A percentile compares a stretch with the other conserved stretches of the same genome.
phyloP scores from a whole-genome alignment of 805 yeast genomes.

The Candida ulmi region DNA sequence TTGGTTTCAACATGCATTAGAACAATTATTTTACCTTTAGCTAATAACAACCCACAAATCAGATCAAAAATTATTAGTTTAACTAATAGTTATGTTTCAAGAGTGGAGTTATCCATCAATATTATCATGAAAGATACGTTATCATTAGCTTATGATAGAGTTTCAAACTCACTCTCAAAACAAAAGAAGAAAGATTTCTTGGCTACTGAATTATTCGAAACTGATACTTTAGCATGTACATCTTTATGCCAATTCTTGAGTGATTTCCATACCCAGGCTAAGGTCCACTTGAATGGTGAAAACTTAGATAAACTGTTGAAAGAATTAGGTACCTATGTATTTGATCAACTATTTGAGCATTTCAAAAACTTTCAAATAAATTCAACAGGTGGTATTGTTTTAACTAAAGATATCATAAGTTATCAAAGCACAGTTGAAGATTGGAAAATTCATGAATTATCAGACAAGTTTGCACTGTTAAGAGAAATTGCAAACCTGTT shows the following conservation, averaged over 20 bases:
- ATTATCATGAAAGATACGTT: constrained; percentile 55
- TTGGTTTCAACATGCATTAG: constrained; percentile 69
- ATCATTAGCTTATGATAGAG: constrained; percentile 44
- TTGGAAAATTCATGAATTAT: constrained; percentile 58
- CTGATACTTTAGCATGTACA: constrained; percentile 69
- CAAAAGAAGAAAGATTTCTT: constrained; percentile 75
- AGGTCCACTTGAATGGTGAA: constrained; percentile 32
- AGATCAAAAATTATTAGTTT: constrained; percentile 55
- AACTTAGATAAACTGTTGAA: constrained; percentile 48
- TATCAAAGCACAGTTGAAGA: constrained; percentile 63
- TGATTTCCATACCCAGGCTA: constrained; percentile 34
- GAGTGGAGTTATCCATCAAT: constrained; percentile 63
- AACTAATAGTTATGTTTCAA: constrained; percentile 54
- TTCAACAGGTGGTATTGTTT: constrained; percentile 75
- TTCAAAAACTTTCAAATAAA: constrained; percentile 71
- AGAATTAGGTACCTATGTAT: constrained; percentile 53
- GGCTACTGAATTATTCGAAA: constrained; percentile 38
- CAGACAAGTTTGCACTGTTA: constrained; percentile 61
- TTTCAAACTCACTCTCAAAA: constrained; percentile 45
- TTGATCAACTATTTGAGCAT: constrained; percentile 60
- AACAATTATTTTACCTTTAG: constrained; percentile 70
- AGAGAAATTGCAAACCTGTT: constrained; percentile 81
- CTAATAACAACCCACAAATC: constrained; percentile 50
- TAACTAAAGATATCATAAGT: constrained; percentile 77
- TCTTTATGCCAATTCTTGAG: constrained; percentile 50